Conservation (phyloP, 441 rosid genomes). For the Manihot esculenta region DNA sequence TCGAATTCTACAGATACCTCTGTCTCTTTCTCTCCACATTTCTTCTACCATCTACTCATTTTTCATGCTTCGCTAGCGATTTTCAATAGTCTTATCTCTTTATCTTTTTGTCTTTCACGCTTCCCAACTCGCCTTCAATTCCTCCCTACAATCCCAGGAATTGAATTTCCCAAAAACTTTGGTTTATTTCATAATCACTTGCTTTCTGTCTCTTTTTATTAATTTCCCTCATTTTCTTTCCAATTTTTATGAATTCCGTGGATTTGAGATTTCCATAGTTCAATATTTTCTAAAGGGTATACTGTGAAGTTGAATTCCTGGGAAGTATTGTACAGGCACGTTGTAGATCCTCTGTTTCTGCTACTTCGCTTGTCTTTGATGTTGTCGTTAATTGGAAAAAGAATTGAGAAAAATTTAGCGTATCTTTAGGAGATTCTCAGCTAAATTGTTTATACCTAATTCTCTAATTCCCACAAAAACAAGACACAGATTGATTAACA, state of each 20-base stretch:
- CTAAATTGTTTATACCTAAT: neutral
- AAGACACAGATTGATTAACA: neutral
- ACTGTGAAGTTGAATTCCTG: neutral
- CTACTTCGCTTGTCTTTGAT: neutral
- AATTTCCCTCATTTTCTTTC: neutral
- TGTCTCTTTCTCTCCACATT: neutral
- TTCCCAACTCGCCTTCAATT: too few relatives aligned
- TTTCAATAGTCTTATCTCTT: too few relatives aligned
- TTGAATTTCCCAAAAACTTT: neutral
- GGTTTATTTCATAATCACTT: neutral
- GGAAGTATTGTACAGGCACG: constrained; percentile 6
- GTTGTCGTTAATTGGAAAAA: neutral
- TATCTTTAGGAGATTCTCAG: constrained; percentile 3
- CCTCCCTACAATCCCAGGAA: neutral
- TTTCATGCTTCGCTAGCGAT: too few relatives aligned
- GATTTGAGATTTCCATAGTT: neutral
- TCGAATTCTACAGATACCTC: neutral
- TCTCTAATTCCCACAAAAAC: neutral
- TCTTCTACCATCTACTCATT: neutral
- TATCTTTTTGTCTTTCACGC: neutral
- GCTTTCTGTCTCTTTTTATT: neutral
- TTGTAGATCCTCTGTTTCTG: constrained; percentile 13
- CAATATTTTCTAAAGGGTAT: neutral
- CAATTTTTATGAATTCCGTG: neutral
- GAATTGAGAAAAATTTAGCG: neutral